Conservation (phyloP, 1,284 basidiomycete genomes). For the Marasmius sp. region DNA sequence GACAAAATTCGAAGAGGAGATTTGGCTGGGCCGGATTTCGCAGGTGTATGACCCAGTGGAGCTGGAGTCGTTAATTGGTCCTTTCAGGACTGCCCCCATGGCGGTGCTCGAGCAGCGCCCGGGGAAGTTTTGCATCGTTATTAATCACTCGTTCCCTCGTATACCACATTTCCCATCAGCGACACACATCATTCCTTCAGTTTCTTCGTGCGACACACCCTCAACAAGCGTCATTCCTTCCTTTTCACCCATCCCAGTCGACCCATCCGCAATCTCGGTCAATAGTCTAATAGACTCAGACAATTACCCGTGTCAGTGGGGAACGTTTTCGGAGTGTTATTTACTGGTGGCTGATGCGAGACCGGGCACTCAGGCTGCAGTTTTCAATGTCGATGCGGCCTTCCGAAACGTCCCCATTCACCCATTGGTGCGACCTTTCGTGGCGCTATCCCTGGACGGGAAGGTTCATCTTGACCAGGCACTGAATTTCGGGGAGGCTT, state of each 20-base stretch:
- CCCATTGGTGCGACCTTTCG: conserved; percentile 22
- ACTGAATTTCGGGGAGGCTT: conserved; percentile 28
- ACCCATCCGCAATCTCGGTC: background rate
- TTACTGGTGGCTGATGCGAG: conserved; percentile 12
- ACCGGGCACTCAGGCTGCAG: conserved; percentile 21
- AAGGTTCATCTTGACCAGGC: conserved; percentile 24
- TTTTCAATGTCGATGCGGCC: conserved; percentile 29
- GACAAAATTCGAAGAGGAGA: background rate
- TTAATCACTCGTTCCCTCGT: background rate
- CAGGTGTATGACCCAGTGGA: background rate
- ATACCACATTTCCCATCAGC: background rate
- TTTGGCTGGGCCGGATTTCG: background rate
- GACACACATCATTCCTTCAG: background rate
- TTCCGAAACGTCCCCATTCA: no score
- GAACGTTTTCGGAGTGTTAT: background rate
- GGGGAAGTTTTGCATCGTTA: background rate
- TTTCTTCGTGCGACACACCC: no score
- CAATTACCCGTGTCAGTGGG: background rate
- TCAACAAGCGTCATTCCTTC: no score
- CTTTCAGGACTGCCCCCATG: background rate
- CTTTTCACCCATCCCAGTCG: background rate
- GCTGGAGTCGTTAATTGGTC: background rate
- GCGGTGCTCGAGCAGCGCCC: background rate
- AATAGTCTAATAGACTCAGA: conserved; percentile 6
- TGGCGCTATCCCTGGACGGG: conserved; percentile 19